Evolutionary conservation across 164 flowering plant genomes (phyloP), one percentile per base, ranked within the genome.

Genomic region (Annona squamosa): DNA sequence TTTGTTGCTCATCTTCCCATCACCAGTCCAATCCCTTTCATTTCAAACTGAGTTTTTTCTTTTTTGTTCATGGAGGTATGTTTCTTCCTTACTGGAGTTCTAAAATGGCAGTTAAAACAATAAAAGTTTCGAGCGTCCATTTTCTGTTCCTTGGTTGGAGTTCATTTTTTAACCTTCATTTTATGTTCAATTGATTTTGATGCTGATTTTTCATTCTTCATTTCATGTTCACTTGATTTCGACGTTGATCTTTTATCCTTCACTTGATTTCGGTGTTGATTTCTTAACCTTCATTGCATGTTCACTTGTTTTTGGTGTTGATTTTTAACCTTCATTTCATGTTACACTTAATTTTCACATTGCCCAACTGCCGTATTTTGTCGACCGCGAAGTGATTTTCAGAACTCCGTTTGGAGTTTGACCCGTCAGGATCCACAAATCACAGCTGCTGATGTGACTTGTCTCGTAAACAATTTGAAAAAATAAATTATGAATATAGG

Each of bases 1-100:
- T 44, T 2, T 13, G 42, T 57, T 48, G 26, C 63, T 19, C 3
- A 45, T 67, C 43, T 9, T 17, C 47, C n/a, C 65, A 13, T 75
- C 65, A 73, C 63, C 70, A 63, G 6, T 37, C 75, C 18, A 69
- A n/a, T 70, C 47, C 2, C 37, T 46, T 46, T 12, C 71, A 26
- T 61, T 69, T 26, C 71, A 63, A 45, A 37, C 71, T 46, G 52
- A 10, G 44, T n/a, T 43, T n/a, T 17, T 37, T n/a, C 64, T 42
- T 67, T 4, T 65, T 7, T 16, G 26, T 71, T 63, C 26, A n/a
- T 43, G 17, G 68, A 42, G 17, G 46, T 43, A 16, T 42, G n/a
- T 66, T 16, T 46, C 68, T 26, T 26, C 43, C 56, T 76, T 66
- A 37, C 75, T 48, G 63, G 63, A 19, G 16, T 44, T 67, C 46